phyloP scores from a whole-genome alignment of 371 early-diverging fungal species.

The Apophysomyces elegans region DNA sequence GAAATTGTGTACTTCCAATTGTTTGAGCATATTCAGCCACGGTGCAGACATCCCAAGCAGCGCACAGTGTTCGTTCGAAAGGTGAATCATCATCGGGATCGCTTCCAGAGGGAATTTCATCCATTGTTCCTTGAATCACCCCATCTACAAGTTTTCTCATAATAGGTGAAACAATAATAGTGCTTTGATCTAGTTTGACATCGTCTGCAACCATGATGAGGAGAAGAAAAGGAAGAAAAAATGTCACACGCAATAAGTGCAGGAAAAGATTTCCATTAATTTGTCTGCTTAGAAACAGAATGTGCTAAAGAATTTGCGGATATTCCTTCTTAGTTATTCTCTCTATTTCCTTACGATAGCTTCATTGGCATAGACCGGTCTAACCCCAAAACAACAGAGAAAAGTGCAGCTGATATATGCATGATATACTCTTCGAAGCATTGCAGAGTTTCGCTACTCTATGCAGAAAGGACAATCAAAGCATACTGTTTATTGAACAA shows the following conservation, averaged over 20 bases:
- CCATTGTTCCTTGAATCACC: constrained; percentile 30
- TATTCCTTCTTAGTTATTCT: no score
- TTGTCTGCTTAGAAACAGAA: no score
- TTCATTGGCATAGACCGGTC: no score
- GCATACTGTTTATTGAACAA: no score
- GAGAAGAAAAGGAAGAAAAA: background rate
- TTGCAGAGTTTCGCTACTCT: no score
- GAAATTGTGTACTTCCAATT: constrained; percentile 27
- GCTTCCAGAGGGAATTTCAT: constrained; percentile 14
- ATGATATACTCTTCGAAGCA: no score
- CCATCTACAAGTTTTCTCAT: constrained; percentile 38
- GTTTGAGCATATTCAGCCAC: constrained; percentile 39
- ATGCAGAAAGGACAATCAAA: no score
- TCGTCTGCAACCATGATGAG: constrained; percentile 2
- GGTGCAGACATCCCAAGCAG: constrained; percentile 49
- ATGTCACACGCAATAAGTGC: background rate
- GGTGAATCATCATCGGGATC: constrained; percentile 44
- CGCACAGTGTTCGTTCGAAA: constrained; percentile 46
- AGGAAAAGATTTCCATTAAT: no score
- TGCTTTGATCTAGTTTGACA: background rate
- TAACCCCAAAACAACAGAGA: no score
- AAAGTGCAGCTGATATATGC: no score
- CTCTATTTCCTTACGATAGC: no score
- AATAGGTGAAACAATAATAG: constrained; percentile 34
- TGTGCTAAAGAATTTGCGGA: no score